Evolutionary conservation across 805 yeast species (phyloP).

Genomic region (Scheffersomyces amazonensis): DNA sequence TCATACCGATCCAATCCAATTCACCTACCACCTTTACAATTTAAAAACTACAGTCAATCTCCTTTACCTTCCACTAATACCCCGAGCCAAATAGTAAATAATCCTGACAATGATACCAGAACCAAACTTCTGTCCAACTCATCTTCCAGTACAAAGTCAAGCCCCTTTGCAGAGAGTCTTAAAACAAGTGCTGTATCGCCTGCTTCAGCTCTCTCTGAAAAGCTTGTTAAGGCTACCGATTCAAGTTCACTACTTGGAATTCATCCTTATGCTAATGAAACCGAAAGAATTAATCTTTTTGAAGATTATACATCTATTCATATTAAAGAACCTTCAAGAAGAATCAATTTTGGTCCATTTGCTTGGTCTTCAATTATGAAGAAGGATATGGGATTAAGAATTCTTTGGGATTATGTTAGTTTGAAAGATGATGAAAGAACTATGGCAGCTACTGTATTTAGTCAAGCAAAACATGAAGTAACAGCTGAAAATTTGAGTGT

Average conservation of each 20-base stretch:
- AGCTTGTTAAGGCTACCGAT: neutral
- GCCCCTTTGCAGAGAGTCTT: neutral
- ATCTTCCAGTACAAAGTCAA: neutral
- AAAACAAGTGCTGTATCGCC: neutral
- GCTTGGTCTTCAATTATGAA: slow-evolving; percentile 36
- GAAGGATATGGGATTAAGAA: slow-evolving; percentile 28
- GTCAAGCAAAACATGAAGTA: slow-evolving; percentile 14
- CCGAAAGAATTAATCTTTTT: slow-evolving; percentile 34
- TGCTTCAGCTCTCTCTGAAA: neutral
- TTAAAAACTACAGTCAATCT: neutral
- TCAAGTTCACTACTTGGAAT: slow-evolving; percentile 12
- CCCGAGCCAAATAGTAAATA: no score
- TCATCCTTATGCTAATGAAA: slow-evolving; percentile 20
- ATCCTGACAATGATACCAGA: no score
- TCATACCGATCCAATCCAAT: neutral
- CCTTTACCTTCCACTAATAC: neutral
- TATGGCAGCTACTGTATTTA: slow-evolving; percentile 22
- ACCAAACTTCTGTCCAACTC: neutral
- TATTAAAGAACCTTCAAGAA: slow-evolving; percentile 23
- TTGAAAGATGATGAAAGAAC: slow-evolving; percentile 15
- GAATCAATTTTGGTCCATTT: slow-evolving; percentile 37
- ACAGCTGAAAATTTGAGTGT: slow-evolving; percentile 21
- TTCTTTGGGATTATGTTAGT: slow-evolving; percentile 30
- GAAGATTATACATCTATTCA: slow-evolving; percentile 30
- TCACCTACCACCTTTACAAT: slow-evolving; percentile 9